These are phyloP conservation scores for Bombardia bombarda DNA, from an alignment of 495 filamentous ascomycete species.

Conservation along the genomic window DNA sequence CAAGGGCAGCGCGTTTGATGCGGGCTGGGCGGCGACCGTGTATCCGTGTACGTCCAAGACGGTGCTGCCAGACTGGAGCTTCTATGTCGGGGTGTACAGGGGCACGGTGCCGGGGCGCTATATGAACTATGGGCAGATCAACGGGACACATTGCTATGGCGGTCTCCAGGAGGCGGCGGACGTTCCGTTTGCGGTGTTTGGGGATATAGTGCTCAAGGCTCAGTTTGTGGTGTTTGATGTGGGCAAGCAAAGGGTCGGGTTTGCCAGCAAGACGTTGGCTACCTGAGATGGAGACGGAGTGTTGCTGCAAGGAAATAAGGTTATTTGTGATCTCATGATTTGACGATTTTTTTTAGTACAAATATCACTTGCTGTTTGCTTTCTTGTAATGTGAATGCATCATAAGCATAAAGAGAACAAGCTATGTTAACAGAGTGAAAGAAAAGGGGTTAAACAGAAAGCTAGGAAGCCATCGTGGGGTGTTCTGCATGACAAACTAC, in stretches of 20 bases:
- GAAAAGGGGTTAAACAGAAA: too few relatives aligned
- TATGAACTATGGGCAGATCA: conserved; percentile 43
- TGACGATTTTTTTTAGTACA: too few relatives aligned
- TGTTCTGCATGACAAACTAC: too few relatives aligned
- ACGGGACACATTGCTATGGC: conserved; percentile 45
- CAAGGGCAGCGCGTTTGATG: conserved; percentile 28
- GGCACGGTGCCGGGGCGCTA: conserved; percentile 21
- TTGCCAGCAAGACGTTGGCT: conserved; percentile 35
- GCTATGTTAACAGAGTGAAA: too few relatives aligned
- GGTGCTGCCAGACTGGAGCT: conserved; percentile 11
- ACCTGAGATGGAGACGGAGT: not conserved
- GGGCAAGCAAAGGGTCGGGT: conserved; percentile 39
- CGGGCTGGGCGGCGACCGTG: conserved; percentile 41
- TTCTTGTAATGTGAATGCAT: too few relatives aligned
- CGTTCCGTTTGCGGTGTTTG: conserved; percentile 58
- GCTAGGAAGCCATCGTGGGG: too few relatives aligned
- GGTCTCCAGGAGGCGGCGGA: conserved; percentile 54
- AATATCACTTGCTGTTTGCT: too few relatives aligned
- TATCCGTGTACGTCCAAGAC: conserved; percentile 58
- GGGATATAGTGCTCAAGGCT: conserved; percentile 67
- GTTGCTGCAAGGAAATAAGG: too few relatives aligned
- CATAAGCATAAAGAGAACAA: too few relatives aligned
- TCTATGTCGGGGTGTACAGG: conserved; percentile 6
- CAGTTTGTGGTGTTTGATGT: conserved; percentile 65
- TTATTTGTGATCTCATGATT: too few relatives aligned